Evolutionary conservation across 257 asterid species (phyloP).

Genomic region (Avicennia marina): DNA sequence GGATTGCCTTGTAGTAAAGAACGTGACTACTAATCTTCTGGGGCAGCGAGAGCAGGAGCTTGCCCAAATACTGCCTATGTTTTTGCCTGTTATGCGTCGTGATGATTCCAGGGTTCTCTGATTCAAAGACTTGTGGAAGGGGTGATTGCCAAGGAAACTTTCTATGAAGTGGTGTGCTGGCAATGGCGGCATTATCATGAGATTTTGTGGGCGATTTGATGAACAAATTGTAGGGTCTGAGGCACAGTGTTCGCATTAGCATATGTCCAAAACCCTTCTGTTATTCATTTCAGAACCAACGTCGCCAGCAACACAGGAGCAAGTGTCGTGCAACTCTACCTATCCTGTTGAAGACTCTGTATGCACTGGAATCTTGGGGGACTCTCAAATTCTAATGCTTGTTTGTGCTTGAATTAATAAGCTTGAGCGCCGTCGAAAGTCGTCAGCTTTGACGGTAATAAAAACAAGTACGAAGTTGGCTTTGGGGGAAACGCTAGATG

Average conservation of each 20-base stretch:
- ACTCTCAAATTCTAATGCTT: not conserved
- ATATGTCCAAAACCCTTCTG: not conserved
- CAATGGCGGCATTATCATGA: not conserved
- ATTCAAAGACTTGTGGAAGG: no score
- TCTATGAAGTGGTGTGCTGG: not conserved
- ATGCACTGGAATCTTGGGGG: not conserved
- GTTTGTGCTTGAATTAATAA: not conserved
- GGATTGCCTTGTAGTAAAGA: slow-evolving; percentile 23
- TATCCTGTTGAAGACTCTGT: no score
- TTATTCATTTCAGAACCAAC: not conserved
- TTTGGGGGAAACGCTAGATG: no score
- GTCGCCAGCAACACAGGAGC: not conserved
- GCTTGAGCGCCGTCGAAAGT: no score
- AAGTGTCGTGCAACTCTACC: not conserved
- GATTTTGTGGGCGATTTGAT: not conserved
- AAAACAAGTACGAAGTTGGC: no score
- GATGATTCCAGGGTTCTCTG: slow-evolving; percentile 4
- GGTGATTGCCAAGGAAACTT: not conserved
- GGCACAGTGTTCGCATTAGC: slow-evolving; percentile 13
- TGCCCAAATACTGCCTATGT: slow-evolving; percentile 36
- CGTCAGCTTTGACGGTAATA: no score
- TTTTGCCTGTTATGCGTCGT: slow-evolving; percentile 24
- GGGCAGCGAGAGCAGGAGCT: slow-evolving; percentile 28
- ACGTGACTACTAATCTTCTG: not conserved
- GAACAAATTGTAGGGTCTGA: not conserved